Evolutionary conservation across 768 basidiomycete species (phyloP), one percentile per base, ranked within the genome.

Genomic region (Lentinula sp.): DNA sequence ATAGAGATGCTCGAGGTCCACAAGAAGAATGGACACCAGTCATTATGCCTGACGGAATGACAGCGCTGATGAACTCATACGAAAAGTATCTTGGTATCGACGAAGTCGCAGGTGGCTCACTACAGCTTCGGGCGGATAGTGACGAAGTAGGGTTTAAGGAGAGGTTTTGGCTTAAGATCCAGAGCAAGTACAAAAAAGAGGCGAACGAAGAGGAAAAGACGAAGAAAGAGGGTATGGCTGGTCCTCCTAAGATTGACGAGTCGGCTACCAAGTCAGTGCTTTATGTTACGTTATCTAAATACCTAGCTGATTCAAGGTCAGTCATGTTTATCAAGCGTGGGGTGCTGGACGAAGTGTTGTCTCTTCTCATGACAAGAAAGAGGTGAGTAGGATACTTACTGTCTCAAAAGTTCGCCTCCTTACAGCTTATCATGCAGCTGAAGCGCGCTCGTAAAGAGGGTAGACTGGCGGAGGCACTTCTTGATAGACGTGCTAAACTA

Each of bases 21-120:
- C 92, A 96, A 72, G 94, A 97, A 72, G 94, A 95, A 72, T 97
- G 93, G 91, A 90, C 89, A 3, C 89, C 93, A 15, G 82, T 93
- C 28, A 76, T 94, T 60, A 73, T 91, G 23, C 85, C 90, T 9
- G 91, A 62, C 63, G 91, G 91, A 45, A 91, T 93, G 88, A 85
- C 90, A 52, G 89, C 91, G 6, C 89, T 95, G 70, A 86, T 87
- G 85, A 93, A 88, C 72, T 79, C 91, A 9, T 95, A 95, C 68
- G 92, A 94, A 69, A 95, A 88, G 69, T 95, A 91, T 72, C 81
- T 97, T 48, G 73, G 85, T 56, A 77, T 95, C 46, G 94, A 96
- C 66, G 91, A 95, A 67, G 85, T 90, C 33, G 93, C 93, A 7
- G 93, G 94, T 20, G 93, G 93, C 1, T 72, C 83, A 42, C 71